Conservation (phyloP, 78 protist genomes). For the Dictyostelium brefeldianum region DNA sequence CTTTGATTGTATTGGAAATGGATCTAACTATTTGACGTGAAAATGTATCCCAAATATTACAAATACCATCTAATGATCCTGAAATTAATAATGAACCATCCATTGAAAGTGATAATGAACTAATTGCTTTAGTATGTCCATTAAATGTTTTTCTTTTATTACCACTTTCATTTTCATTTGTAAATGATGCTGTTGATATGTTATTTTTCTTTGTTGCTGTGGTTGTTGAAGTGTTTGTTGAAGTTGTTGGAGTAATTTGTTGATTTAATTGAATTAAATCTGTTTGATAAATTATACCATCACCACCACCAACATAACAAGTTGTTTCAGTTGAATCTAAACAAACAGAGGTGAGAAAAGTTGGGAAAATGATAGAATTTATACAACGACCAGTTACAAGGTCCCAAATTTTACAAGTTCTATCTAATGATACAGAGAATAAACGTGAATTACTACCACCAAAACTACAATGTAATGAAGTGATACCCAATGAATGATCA, state of each 20-base stretch:
- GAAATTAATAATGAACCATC: conserved; percentile 67
- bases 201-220: background rate
- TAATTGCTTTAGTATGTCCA: conserved; percentile 52
- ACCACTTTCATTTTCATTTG: background rate
- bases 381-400: conserved; percentile 30
- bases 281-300: conserved; percentile 61
- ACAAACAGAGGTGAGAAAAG: conserved; percentile 40
- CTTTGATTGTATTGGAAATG: conserved; percentile 42
- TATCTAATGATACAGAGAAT: conserved; percentile 45
- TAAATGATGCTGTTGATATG: conserved; percentile 10
- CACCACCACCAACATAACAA: conserved; percentile 78
- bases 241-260: background rate
- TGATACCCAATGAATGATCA: conserved; percentile 78
- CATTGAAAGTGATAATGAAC: conserved; percentile 31
- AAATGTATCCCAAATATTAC: conserved; percentile 77
- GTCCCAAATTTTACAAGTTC: conserved; percentile 83
- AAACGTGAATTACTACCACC: conserved; percentile 57
- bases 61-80: conserved; percentile 72
- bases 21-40: conserved; percentile 59
- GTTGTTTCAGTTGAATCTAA: conserved; percentile 64
- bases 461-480: conserved; percentile 48
- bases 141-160: conserved; percentile 53
- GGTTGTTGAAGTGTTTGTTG: background rate
- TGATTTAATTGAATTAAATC: conserved; percentile 48
- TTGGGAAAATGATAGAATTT: conserved; percentile 74